A percentile compares a stretch with the other conserved stretches of the same genome.
Evolutionary conservation across 208 protist genomes (phyloP).

Genomic region (Spongospora subterranea): DNA sequence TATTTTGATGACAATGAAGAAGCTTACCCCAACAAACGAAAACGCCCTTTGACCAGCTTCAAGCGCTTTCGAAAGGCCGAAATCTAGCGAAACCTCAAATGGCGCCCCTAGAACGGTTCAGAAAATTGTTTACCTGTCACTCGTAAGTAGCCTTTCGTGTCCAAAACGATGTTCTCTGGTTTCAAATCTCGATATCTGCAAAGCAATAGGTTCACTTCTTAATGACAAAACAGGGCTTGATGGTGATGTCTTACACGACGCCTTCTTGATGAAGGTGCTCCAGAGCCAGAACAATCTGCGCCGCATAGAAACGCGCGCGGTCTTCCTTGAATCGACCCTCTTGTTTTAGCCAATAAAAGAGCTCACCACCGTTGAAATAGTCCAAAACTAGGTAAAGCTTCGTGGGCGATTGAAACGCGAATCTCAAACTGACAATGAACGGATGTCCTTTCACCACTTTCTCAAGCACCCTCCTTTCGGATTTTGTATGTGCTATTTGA

Average conservation of each 20-base stretch:
- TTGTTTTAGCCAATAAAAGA: constrained; percentile 79
- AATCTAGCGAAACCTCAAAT: constrained; percentile 35
- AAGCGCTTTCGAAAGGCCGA: constrained; percentile 53
- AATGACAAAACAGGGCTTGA: not conserved
- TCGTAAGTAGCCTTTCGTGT: constrained; percentile 70
- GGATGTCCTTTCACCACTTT: constrained; percentile 70
- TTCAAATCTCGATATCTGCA: constrained; percentile 75
- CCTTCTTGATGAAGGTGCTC: constrained; percentile 74
- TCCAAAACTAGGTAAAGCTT: constrained; percentile 81
- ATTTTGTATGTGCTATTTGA: constrained; percentile 74
- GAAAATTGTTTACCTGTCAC: constrained; percentile 56
- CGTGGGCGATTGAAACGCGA: constrained; percentile 76
- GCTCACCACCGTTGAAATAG: constrained; percentile 80
- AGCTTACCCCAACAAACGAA: constrained; percentile 54
- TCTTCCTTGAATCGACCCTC: constrained; percentile 73
- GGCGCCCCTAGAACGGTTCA: not conserved
- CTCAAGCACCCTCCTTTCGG: constrained; percentile 77
- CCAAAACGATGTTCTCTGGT: constrained; percentile 79
- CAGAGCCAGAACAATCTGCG: constrained; percentile 77
- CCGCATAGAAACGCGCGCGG: constrained; percentile 73
- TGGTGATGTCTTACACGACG: constrained; percentile 70
- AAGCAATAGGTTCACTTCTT: constrained; percentile 65
- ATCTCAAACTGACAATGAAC: constrained; percentile 79
- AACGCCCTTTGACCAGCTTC: not conserved
- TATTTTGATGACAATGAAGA: not conserved